These are phyloP conservation scores for Wilcoxina mikolae DNA, from an alignment of 495 filamentous ascomycete genomes.

Conservation along the genomic window DNA sequence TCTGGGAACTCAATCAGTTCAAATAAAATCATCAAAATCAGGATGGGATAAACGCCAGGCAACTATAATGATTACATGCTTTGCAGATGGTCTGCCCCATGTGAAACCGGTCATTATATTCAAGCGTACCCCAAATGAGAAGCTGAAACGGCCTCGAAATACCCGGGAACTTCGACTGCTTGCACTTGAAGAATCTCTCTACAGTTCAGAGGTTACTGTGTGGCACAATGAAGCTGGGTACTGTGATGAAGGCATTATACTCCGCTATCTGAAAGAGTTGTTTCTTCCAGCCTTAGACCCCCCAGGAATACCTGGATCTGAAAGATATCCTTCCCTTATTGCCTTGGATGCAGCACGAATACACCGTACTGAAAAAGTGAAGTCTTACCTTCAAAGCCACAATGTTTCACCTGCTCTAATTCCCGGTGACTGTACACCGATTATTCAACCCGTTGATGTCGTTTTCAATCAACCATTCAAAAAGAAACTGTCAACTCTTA, in stretches of 20 bases:
- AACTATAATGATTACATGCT: too few species aligned
- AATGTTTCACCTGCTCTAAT: not conserved
- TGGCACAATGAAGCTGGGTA: not conserved
- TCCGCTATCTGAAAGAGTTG: not conserved
- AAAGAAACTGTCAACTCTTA: not conserved
- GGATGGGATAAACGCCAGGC: slow-evolving; percentile 5
- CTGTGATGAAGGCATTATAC: not conserved
- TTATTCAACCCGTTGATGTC: not conserved
- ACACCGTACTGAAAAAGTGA: not conserved
- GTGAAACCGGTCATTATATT: not conserved
- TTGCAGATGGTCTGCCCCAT: not conserved
- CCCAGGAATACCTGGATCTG: not conserved
- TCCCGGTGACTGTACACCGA: not conserved
- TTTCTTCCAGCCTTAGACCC: not conserved
- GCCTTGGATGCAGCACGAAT: not conserved
- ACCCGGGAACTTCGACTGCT: not conserved
- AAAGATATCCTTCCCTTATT: not conserved
- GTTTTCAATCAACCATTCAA: not conserved
- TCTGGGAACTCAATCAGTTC: not conserved
- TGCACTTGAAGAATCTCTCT: not conserved
- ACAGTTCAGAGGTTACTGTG: not conserved
- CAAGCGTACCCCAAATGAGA: not conserved
- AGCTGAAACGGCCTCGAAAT: not conserved
- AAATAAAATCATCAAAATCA: not conserved
- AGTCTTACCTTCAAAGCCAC: not conserved